Evolutionary conservation across 75 land plant species (phyloP).

Genomic region (Ceratopteris richardii): DNA sequence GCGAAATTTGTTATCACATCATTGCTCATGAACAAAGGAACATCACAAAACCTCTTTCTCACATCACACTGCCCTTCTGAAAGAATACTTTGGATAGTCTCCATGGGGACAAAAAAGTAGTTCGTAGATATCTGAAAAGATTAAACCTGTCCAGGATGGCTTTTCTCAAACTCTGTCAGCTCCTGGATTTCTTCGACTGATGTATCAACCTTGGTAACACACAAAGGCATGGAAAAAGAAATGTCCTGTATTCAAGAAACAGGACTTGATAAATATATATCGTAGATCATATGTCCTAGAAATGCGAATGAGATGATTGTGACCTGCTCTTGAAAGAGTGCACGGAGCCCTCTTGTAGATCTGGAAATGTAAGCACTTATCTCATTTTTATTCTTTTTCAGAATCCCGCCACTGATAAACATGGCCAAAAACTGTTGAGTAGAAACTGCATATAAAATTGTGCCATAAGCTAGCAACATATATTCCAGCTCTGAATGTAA

Average conservation of each 20-base stretch:
- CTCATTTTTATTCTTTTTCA: slow-evolving; percentile 22
- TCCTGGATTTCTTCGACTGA: slow-evolving; percentile 69
- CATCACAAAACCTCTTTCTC: no score
- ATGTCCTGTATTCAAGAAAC: slow-evolving; percentile 42
- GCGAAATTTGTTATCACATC: no score
- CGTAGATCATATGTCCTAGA: no score
- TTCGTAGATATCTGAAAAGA: no score
- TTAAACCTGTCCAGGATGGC: slow-evolving; percentile 91
- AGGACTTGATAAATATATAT: not conserved
- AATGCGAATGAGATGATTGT: no score
- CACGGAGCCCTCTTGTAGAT: slow-evolving; percentile 76
- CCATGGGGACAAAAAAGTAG: no score
- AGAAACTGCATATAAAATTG: slow-evolving; percentile 48
- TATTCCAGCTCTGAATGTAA: not conserved
- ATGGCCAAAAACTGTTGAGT: slow-evolving; percentile 67
- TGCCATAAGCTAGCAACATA: not conserved
- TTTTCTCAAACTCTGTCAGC: slow-evolving; percentile 74
- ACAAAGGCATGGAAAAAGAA: slow-evolving; percentile 76
- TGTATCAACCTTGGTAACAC: slow-evolving; percentile 45
- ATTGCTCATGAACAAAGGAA: no score
- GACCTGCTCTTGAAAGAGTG: slow-evolving; percentile 69
- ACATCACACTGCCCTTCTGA: no score
- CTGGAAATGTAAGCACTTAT: slow-evolving; percentile 68
- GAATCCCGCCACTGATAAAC: slow-evolving; percentile 40
- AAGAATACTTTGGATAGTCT: no score